Conservation (phyloP, 2,329 filamentous ascomycete genomes). For the Talaromyces islandicus region DNA sequence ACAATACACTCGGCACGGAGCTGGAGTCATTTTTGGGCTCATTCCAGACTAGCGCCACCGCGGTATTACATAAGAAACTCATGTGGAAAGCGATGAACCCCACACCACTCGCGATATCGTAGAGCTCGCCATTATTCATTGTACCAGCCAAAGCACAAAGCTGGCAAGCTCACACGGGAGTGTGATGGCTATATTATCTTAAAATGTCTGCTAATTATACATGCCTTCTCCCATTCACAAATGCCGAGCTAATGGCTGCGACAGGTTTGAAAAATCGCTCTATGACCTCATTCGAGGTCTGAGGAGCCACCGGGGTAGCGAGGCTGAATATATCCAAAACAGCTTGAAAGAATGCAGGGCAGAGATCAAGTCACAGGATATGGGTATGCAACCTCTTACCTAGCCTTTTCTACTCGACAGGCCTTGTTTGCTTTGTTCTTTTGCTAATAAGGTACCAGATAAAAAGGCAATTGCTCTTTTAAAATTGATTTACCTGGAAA, state of each 20-base stretch:
- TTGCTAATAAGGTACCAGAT: slow-evolving; percentile 47
- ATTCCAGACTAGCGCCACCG: not conserved
- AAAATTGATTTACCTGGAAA: slow-evolving; percentile 95
- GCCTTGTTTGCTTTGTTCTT: not conserved
- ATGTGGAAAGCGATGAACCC: not conserved
- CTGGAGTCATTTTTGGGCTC: not conserved
- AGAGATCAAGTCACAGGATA: slow-evolving; percentile 88
- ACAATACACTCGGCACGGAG: not conserved
- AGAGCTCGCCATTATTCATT: not conserved
- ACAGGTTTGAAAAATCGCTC: slow-evolving; percentile 97
- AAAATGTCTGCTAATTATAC: not conserved
- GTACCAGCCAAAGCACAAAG: not conserved
- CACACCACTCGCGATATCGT: not conserved
- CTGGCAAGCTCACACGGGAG: not conserved
- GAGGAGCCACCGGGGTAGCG: slow-evolving; percentile 89
- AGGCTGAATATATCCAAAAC: slow-evolving; percentile 91
- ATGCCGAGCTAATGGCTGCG: not conserved
- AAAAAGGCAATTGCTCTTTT: slow-evolving; percentile 92
- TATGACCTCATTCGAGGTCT: slow-evolving; percentile 97
- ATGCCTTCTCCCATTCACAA: not conserved
- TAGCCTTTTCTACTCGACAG: slow-evolving; percentile 1
- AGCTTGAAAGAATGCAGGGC: slow-evolving; percentile 90
- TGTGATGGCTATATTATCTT: not conserved
- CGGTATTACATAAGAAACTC: not conserved
- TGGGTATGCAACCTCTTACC: slow-evolving; percentile 54